Conservation (phyloP, 2,329 filamentous ascomycete genomes). For the Diplodia intermedia region DNA sequence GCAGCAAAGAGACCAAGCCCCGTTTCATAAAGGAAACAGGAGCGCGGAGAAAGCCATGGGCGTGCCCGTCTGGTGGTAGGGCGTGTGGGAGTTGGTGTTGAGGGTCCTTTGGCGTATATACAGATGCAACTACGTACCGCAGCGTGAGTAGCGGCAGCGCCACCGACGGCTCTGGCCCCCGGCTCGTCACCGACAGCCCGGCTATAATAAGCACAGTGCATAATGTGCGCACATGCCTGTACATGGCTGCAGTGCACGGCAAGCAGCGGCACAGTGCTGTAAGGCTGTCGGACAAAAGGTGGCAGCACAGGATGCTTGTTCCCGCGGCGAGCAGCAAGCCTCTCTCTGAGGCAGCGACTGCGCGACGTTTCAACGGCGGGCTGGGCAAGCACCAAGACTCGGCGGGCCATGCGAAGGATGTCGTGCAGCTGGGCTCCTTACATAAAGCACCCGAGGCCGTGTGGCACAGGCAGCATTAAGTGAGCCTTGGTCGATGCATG, state of each 20-base stretch:
- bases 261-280: conserved; percentile 20
- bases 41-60: background rate
- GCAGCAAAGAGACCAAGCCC: conserved; percentile 2
- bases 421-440: conserved; percentile 28
- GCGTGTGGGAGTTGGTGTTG: conserved; percentile 1
- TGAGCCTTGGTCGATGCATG: conserved; percentile 22
- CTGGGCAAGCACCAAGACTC: conserved; percentile 8
- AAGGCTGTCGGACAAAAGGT: conserved; percentile 19
- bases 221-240: conserved; percentile 25
- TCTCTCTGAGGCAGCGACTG: conserved; percentile 9
- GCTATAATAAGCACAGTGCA: conserved; percentile 26
- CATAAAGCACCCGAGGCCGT: conserved; percentile 12
- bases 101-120: conserved; percentile 7
- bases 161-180: conserved; percentile 1
- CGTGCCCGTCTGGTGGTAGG: background rate
- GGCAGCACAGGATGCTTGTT: conserved; percentile 21
- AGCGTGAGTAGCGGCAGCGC: conserved; percentile 6
- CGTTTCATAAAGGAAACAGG: background rate
- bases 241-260: conserved; percentile 15
- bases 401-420: conserved; percentile 27
- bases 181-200: conserved; percentile 9
- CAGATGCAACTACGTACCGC: conserved; percentile 16
- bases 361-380: conserved; percentile 22
- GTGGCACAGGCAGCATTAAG: conserved; percentile 23
- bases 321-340: conserved; percentile 14